Base-by-base conservation (phyloP, 768 basidiomycete genomes). In the Mycena olivaceomarginata region DNA sequence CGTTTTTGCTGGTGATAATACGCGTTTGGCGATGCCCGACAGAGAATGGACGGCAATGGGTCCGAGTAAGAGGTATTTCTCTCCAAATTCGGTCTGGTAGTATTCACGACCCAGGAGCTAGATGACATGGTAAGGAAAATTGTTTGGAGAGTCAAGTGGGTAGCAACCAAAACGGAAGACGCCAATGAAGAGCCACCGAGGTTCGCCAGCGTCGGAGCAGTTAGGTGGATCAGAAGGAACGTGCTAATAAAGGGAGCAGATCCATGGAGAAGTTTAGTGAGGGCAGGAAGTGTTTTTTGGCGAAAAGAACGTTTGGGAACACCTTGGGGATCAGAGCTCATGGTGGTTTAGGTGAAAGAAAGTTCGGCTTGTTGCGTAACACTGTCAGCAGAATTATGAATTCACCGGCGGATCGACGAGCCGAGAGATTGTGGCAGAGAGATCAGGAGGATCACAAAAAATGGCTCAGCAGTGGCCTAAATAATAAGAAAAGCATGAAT, bases 31-130 rank as follows among this genome's bases (percentile, higher is more conserved):
- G n/a, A 91, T 74, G 5, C 91, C 92, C 0, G 94, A 89, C 7
- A 91, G 73, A 25, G 92, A 84, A 81, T 97, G 96, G 11, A 93
- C 81, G 41, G 86, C 85, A n/a, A 98, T 84, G 0, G 96, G 96
- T 1, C 86, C 85, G 43, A 95, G 86, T 12, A 97, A 87, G 15
- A 97, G 91, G 57, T 91, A 91, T 53, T 88, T 91, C 84, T 97
- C 96, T 25, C 91, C 91, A 67, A 93, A 89, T 0, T 85, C 72
- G 0, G 94, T 94, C 82, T 97, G 95, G 83, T 98, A 97, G 85
- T 96, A 96, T 85, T 96, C 96, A 69, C 96, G 87, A 12, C 96
- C 95, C 15, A 98, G 87, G 59, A 97, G 87, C 95, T 97, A 79
- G 11, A 57, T 16, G 20, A 22, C 11, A n/a, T 45, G 22, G 7